Base-by-base conservation (phyloP, 1,139 yeast genomes). In the Saccharomyces hybrid region DNA sequence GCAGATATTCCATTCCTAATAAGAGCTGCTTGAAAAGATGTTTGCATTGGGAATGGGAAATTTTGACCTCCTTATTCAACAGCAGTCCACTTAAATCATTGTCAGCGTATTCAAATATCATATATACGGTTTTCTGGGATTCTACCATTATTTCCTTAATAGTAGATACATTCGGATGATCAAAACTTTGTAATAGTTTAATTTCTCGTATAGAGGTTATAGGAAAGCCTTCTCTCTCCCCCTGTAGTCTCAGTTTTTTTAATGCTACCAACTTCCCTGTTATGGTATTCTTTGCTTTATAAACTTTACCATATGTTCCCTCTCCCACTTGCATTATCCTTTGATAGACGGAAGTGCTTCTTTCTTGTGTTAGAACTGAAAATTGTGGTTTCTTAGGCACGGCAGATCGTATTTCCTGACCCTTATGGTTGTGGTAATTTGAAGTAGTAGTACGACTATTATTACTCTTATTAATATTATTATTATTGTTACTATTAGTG, bases 161-260 rank as follows among this genome's bases (percentile, higher is more conserved):
- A 0, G 93, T 84, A 27, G 93, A 89, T 28, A 90, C 81, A 68
- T 91, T 89, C 16, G 78, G 80, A 69, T 93, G 97, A 58, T 87
- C 81, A 64, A 91, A 83, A n/a, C 91, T 81, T 70, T 93, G 98
- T 48, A 93, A 75, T 25, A 93, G 74, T 60, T 90, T 85, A 57
- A 91, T 89, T 72, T 93, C 99, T 62, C 99, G 78, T 65, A 91
- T 83, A 0, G 98, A 96, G 0, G 99, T 93, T 25, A 93, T 88
- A 1, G 99, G 99, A 71, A 93, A 89, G 0, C 98, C 98, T 67
- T 93, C 99, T 52, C 90, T 77, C 69, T 93, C 98, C 8, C 83
- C 74, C 67, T 93, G 98, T 67, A 93, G 77, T 57, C 98, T 73
- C 50, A 93, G 75, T 62, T 85, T 80, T 67, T 93, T 93, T 65